Base-by-base conservation (phyloP, 352 stramenopile genomes). In the Phytopythium sindhum region DNA sequence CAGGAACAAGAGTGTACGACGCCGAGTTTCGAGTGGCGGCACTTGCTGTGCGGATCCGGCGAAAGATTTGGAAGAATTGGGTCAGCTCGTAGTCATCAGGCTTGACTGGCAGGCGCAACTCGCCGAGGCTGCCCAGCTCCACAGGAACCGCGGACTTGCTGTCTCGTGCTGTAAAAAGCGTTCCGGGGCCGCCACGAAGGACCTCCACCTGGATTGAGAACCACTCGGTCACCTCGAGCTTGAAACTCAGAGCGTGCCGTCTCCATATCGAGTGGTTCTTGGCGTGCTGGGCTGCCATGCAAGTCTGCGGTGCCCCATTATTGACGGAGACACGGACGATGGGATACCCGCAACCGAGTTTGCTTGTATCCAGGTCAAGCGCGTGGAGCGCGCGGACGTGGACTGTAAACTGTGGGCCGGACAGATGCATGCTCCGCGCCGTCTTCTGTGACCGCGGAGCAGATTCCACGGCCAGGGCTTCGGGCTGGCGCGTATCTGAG, bases 181-280 rank as follows among this genome's bases (percentile, higher is more conserved):
- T 12, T 19, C 14, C 37, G 10, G 37, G 11, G 15, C 14, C 37
- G 37, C 11, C 37, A 11, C 41, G 55, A 41, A 11, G 66, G 7
- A 54, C 37, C 7, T 17, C 10, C 24, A 65, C 45, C 15, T 33
- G 15, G 17, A 71, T 21, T 1, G 53, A 61, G 12, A 67, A 71
- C 31, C 33, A 57, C 33, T 61, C 37, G 12, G 6, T 7, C n/a
- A 35, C 47, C 4, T 53, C 42, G 10, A 68, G 12, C 23, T 51
- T 62, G 58, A 73, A 66, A 23, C 57, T 56, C 19, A 80, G 47
- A 10, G 61, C 52, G 19, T 69, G 61, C 14, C 58, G 72, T 29
- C 69, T 74, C 73, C 73, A 80, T 3, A 73, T 63, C 23, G 67
- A 70, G 57, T 80, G 70, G 47, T 77, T 80, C 23, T 55, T 70